These are phyloP conservation scores for Solanum etuberosum DNA, from an alignment of 257 asterid genomes.

Conservation along the genomic window DNA sequence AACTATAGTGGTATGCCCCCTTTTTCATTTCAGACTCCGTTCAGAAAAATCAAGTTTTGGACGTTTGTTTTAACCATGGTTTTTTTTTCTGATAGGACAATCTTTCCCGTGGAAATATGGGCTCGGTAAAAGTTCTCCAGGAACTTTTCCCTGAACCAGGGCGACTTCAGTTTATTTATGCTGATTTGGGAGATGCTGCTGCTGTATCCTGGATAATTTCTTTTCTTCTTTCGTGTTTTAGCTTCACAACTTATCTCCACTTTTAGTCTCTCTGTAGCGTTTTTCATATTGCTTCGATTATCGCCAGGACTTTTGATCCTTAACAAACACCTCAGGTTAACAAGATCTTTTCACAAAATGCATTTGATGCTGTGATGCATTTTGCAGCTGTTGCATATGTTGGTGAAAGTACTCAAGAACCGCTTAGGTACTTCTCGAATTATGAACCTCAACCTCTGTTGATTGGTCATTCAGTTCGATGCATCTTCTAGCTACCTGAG, in stretches of 20 bases:
- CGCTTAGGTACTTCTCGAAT: slow-evolving; percentile 42
- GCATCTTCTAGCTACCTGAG: not conserved
- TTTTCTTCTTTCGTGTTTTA: not conserved
- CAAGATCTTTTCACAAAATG: slow-evolving; percentile 54
- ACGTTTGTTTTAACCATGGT: not conserved
- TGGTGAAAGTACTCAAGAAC: slow-evolving; percentile 88
- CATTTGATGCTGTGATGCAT: slow-evolving; percentile 95
- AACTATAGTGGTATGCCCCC: slow-evolving; percentile 56
- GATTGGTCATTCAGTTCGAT: not conserved
- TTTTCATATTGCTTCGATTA: not conserved
- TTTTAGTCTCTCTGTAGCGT: not conserved
- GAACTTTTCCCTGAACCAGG: slow-evolving; percentile 70
- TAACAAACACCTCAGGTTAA: slow-evolving; percentile 35
- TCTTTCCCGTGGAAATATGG: slow-evolving; percentile 80
- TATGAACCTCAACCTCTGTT: not conserved
- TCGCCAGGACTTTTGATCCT: not conserved
- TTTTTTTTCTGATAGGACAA: slow-evolving; percentile 40
- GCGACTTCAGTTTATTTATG: slow-evolving; percentile 64
- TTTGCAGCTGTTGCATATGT: slow-evolving; percentile 97
- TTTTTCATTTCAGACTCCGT: not conserved
- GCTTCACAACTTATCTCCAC: not conserved
- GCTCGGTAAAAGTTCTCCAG: slow-evolving; percentile 66
- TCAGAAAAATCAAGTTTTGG: not conserved
- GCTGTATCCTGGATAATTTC: slow-evolving; percentile 33
- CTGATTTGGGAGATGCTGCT: slow-evolving; percentile 63